A percentile compares a stretch with the other conserved stretches of the same genome.
These are phyloP conservation scores for Termitomyces sp. DNA, from an alignment of 768 basidiomycete species.

Conservation along the genomic window DNA sequence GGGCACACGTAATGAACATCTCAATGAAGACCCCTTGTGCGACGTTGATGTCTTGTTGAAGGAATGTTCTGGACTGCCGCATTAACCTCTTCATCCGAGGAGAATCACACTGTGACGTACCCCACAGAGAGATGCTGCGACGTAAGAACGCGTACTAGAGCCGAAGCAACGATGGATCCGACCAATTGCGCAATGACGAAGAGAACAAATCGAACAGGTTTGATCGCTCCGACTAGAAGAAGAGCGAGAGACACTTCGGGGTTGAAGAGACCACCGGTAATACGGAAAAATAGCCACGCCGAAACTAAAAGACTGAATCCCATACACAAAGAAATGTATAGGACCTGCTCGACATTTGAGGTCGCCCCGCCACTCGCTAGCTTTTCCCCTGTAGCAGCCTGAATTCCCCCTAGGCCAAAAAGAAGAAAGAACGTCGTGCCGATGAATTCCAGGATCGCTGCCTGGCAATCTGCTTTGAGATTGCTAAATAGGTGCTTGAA, in stretches of 20 bases:
- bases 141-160: constrained; percentile 50
- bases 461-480: constrained; percentile 37
- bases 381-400: constrained; percentile 45
- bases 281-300: constrained; percentile 65
- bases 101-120: constrained; percentile 28
- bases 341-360: constrained; percentile 35
- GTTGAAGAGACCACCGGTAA: constrained; percentile 64
- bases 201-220: constrained; percentile 52
- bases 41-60: constrained; percentile 41
- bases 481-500: constrained; percentile 16
- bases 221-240: constrained; percentile 51
- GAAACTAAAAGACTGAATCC: constrained; percentile 60
- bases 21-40: constrained; percentile 69
- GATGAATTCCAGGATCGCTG: constrained; percentile 54
- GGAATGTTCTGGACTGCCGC: constrained; percentile 37
- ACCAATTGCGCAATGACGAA: constrained; percentile 59
- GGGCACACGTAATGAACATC: constrained; percentile 61
- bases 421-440: constrained; percentile 62
- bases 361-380: constrained; percentile 17
- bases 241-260: constrained; percentile 60
- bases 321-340: constrained; percentile 59
- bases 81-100: constrained; percentile 5
- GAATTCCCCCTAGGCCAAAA: constrained; percentile 63
- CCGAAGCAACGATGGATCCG: constrained; percentile 59
- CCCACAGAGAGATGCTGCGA: constrained; percentile 53